phyloP scores from a whole-genome alignment of 192 early-diverging fungal species.

The Backusella liffmaniae region DNA sequence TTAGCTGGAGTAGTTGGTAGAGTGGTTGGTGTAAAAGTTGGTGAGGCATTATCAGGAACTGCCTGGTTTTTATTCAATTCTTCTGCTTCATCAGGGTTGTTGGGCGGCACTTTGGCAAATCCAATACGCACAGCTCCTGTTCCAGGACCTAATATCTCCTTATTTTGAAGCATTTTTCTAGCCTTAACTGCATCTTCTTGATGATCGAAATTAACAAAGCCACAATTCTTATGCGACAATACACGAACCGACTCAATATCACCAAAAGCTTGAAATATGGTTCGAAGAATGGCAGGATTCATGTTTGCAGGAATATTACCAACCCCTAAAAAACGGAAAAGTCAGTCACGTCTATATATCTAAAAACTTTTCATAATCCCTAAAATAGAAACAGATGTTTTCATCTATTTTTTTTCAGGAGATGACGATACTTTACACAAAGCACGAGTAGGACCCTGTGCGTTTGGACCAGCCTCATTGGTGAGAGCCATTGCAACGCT shows the following conservation, averaged over 20 bases:
- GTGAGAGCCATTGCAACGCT: constrained; percentile 49
- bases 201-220: constrained; percentile 92
- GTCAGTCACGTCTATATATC: background rate
- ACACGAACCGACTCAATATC: constrained; percentile 92
- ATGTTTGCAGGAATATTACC: constrained; percentile 88
- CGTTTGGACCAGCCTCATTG: constrained; percentile 50
- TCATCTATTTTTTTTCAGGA: background rate
- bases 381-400: constrained; percentile 8
- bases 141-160: constrained; percentile 71
- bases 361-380: background rate
- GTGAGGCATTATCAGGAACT: background rate
- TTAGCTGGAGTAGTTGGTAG: background rate
- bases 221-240: constrained; percentile 94
- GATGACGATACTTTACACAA: constrained; percentile 54
- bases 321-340: constrained; percentile 55
- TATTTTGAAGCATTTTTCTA: constrained; percentile 83
- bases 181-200: constrained; percentile 90
- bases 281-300: constrained; percentile 67
- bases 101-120: constrained; percentile 31
- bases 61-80: background rate
- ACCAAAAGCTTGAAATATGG: constrained; percentile 78
- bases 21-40: background rate
- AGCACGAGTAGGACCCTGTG: constrained; percentile 63
- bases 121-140: constrained; percentile 65
- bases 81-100: constrained; percentile 7